phyloP scores from a whole-genome alignment of 2,329 filamentous ascomycete species.

The Aspergillus sp. region DNA sequence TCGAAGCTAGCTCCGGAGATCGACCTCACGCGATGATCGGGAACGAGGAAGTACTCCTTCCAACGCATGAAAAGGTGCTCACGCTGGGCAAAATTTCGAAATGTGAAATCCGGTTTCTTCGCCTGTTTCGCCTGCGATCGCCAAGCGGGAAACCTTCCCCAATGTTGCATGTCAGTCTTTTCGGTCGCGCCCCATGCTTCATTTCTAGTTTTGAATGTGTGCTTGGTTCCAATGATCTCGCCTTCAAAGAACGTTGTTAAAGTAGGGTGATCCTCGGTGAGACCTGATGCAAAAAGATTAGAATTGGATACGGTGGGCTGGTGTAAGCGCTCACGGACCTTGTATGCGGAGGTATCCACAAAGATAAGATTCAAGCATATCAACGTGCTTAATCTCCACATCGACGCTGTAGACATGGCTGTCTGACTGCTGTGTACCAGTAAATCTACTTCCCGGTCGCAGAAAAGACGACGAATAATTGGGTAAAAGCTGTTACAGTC shows the following conservation, averaged over 20 bases:
- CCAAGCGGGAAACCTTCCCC: constrained; percentile 87
- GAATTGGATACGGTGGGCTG: background rate
- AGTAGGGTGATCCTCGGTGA: constrained; percentile 96
- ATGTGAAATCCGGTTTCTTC: constrained; percentile 60
- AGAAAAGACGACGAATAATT: constrained; percentile 83
- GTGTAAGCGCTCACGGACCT: constrained; percentile 57
- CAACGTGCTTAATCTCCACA: constrained; percentile 95
- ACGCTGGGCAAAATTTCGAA: constrained; percentile 71
- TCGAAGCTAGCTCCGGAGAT: constrained; percentile 96
- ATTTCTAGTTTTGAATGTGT: constrained; percentile 90
- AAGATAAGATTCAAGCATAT: constrained; percentile 89
- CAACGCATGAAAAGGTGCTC: constrained; percentile 98
- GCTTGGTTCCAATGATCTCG: constrained; percentile 93
- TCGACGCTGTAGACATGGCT: constrained; percentile 92
- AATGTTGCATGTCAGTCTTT: constrained; percentile 90
- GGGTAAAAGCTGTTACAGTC: constrained; percentile 64
- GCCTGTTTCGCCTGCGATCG: constrained; percentile 70
- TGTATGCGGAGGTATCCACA: constrained; percentile 95
- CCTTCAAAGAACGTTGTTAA: constrained; percentile 97
- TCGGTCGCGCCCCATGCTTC: constrained; percentile 88
- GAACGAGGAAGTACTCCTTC: constrained; percentile 98
- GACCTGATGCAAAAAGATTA: constrained; percentile 56
- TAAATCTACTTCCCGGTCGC: constrained; percentile 82
- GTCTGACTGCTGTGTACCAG: constrained; percentile 90
- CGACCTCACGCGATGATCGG: constrained; percentile 86